Base-by-base conservation (phyloP, 2,329 filamentous ascomycete species). In the Pseudopyrenochaeta lycopersici region DNA sequence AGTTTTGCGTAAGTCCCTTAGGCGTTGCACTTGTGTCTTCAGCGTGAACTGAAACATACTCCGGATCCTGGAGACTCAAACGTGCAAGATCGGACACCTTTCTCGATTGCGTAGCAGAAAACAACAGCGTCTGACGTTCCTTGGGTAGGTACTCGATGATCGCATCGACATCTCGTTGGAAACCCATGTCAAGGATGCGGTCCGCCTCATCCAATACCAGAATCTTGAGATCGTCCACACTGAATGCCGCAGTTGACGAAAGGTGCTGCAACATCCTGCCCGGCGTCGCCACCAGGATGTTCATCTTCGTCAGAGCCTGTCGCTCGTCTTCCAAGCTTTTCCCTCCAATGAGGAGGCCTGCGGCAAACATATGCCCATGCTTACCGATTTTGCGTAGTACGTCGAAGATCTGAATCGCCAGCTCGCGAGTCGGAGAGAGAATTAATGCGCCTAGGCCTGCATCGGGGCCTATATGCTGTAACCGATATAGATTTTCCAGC, bases 131-230 rank as follows among this genome's bases (percentile, higher is more conserved):
- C 77, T 99, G 95, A 57, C 95, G 84, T 23, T 89, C 81, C 66
- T 87, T 88, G 1, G 95, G 95, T 1, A 99, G 81, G 72, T 98
- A 96, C 57, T 96, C 92, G 23, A 99, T 79, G 45, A 99, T 90
- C 0, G 95, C 95, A 76, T 99, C 95, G 3, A 99, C 88, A 1
- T 91, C 91, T 4, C 84, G 82, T 76, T 96, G 89, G 74, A 99
- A 99, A 4, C 95, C 95, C 92, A 98, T 95, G 71, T 99, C 95
- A 84, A 99, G 88, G 70, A 97, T 97, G 33, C 95, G 87, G 75
- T 99, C 95, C 2, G 95, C 95, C 76, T 99, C 95, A 68, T 99
- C 95, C 51, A 99, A 81, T 0, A 99, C 93, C 45, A 99, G 80
- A 74, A 99, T 90, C 78, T 96, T 91, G 60, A 99, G 76, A 72